Base-by-base conservation (phyloP, 257 asterid species). In the Coffea canephora region DNA sequence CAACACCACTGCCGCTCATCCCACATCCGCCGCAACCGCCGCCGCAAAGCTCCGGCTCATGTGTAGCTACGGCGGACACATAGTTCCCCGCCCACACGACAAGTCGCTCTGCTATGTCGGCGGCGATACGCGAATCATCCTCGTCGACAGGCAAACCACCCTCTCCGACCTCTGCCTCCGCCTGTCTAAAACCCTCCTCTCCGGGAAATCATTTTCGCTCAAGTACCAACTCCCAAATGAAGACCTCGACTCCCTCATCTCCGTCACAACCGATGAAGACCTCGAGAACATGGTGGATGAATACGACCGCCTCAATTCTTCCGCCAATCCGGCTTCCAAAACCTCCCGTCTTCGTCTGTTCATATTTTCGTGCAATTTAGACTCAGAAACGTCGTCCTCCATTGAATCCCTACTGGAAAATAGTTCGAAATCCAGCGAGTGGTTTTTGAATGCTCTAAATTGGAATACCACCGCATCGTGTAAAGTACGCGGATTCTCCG, bases 41-140 rank as follows among this genome's bases (percentile, higher is more conserved):
- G 31, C 23, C 3, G n/a, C 36, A 1, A 92, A 92, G 77, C 93
- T 95, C 86, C 97, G 97, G 19, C 89, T 96, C 27, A 94, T 96
- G 98, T 92, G 97, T 86, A 95, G 99, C 87, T 95, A 91, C 69
- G 97, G 97, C 66, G 99, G 99, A 0, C 98, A 92, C 82, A 96
- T 96, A 78, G 84, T 92, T 77, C 99, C 99, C 61, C 97, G 99
- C 6, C 99, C 99, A 0, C 97, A 92, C 85, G 97, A 96, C 49
- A 96, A 93, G 85, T 81, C 90, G 2, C 94, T 94, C 9, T 92
- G 93, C 78, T 96, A 96, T 87, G 84, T 92, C 80, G 99, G 98
- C 73, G 98, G 99, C 0, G 96, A 94, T 73, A 96, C 98, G 25
- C 94, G 97, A 6, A 96, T 96, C 78, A 83, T 96, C 84, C 95